Evolutionary conservation across 1,284 basidiomycete species (phyloP), one percentile per base, ranked within the genome.

Genomic region (Coriolopsis trogii): DNA sequence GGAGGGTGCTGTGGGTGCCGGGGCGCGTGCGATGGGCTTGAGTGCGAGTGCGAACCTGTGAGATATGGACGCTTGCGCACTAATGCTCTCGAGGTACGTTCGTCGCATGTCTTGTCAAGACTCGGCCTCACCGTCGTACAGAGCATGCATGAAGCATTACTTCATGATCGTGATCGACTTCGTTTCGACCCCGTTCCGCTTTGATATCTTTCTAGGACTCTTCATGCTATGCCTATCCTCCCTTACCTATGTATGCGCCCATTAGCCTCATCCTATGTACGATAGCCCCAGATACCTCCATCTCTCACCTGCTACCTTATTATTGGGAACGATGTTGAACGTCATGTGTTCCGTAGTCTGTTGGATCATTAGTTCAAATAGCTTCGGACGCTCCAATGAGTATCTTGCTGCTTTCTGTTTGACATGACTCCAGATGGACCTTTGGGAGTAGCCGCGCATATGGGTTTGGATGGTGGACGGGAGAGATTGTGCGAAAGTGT

Each of bases 1-100:
- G 89, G 84, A 88, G 56, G 89, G 89, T 13, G 79, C 77, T 12
- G 71, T 73, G 13, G 89, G 89, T 31, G 85, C 89, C 39, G 89
- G 89, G 20, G 89, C 89, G 31, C 77, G 89, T 18, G 86, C 87
- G 30, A 75, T 91, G 69, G 89, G 84, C 20, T 72, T 87, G 51
- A 75, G 69, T 21, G 49, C 36, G 25, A 59, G 53, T 42, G 57
- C 57, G 46, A 41, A 56, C 29, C 2, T 53, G 39, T 59, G 37
- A 49, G 36, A n/a, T 16, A 7, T 36, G 26, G 21, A 29, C 20
- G 31, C 23, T 25, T 18, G 33, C 16, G 13, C 5, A 5, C 42
- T 41, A n/a, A 13, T 33, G 18, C 23, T n/a, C n/a, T n/a, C n/a
- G n/a, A n/a, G n/a, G n/a, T n/a, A n/a, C n/a, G n/a, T n/a, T n/a